These are phyloP conservation scores for Pleurozium schreberi DNA, from an alignment of 225 moss, liverwort and hornwort species.

Conservation along the genomic window DNA sequence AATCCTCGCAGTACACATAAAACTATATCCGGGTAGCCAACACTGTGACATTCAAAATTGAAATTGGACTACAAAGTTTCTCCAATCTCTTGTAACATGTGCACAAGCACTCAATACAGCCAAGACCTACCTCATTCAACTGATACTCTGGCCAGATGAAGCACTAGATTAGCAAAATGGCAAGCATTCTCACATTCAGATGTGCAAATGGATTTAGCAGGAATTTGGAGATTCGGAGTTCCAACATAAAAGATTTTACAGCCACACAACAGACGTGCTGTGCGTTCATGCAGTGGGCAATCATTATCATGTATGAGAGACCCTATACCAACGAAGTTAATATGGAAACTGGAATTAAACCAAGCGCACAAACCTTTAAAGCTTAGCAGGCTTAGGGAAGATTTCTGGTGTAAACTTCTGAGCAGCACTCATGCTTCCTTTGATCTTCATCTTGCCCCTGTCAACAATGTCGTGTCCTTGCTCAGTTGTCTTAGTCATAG, in stretches of 20 bases:
- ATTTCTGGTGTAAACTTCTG: constrained; percentile 95
- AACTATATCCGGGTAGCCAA: not conserved
- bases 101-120: not conserved
- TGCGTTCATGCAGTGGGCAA: not conserved
- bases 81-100: not conserved
- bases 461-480: not conserved
- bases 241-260: not conserved
- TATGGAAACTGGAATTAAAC: not conserved
- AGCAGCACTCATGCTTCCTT: constrained; percentile 81
- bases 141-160: not conserved
- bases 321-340: not conserved
- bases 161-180: not conserved
- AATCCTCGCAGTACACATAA: not conserved
- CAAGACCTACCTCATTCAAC: not conserved
- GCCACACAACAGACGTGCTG: not conserved
- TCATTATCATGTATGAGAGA: not conserved
- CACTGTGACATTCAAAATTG: not conserved
- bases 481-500: not conserved
- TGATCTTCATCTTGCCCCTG: constrained; percentile 98
- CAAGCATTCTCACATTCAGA: not conserved
- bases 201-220: not conserved
- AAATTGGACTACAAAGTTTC: not conserved
- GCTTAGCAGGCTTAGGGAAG: constrained; percentile 92
- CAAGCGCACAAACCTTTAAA: constrained; percentile 23
- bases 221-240: not conserved